Conservation (phyloP, 2,329 filamentous ascomycete genomes). For the Hortaea werneckii region DNA sequence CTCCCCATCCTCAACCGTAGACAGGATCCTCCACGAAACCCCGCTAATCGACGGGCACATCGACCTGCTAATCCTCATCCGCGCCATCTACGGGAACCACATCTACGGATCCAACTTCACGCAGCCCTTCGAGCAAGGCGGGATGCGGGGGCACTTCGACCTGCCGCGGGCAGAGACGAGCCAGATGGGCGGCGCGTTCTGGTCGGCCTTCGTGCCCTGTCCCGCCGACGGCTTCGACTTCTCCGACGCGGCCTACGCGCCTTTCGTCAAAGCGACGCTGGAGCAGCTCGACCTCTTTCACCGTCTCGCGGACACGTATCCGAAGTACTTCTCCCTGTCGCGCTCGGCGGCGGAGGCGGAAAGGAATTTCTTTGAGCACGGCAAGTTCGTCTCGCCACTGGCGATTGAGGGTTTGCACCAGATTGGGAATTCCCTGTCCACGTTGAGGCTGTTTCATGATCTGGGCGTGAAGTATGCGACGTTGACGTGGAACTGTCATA, state of each 20-base stretch:
- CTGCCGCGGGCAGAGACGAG: constrained; percentile 63
- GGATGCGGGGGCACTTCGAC: constrained; percentile 63
- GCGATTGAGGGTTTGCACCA: constrained; percentile 86
- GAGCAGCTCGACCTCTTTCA: constrained; percentile 66
- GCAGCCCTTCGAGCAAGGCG: constrained; percentile 62
- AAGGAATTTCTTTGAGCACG: constrained; percentile 35
- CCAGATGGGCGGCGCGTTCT: constrained; percentile 75
- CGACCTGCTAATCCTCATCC: constrained; percentile 69
- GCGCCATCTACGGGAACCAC: constrained; percentile 58
- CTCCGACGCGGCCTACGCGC: constrained; percentile 59
- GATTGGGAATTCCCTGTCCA: constrained; percentile 74
- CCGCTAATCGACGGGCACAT: constrained; percentile 64
- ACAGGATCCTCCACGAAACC: constrained; percentile 16
- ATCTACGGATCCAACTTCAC: constrained; percentile 62
- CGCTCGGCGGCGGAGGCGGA: constrained; percentile 52
- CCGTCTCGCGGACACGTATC: constrained; percentile 54
- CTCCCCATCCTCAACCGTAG: neutral
- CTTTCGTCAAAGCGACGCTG: constrained; percentile 56
- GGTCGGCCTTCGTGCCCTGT: constrained; percentile 77
- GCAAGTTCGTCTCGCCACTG: constrained; percentile 61
- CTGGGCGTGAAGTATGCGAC: constrained; percentile 82
- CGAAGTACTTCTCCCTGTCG: constrained; percentile 57
- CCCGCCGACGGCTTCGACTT: constrained; percentile 64
- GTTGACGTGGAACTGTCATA: constrained; percentile 89
- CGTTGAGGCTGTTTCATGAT: constrained; percentile 62